phyloP scores from a whole-genome alignment of 495 filamentous ascomycete genomes.

The Acidomyces sp. region DNA sequence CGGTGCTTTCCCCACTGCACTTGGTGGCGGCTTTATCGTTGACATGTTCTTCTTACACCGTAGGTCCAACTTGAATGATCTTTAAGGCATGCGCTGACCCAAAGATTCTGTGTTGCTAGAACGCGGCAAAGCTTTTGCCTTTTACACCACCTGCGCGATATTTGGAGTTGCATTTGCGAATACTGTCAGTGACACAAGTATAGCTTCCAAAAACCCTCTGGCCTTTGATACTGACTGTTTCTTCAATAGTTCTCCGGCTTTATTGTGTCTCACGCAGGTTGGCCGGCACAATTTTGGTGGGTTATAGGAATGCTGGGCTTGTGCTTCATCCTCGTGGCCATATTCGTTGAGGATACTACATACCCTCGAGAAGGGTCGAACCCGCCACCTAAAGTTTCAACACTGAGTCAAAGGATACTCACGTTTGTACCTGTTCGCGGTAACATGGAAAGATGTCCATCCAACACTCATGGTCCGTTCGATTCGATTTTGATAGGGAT shows the following conservation, averaged over 20 bases:
- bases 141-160: neutral
- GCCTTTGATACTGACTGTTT: no score
- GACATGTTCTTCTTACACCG: neutral
- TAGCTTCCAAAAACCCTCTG: no score
- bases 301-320: neutral
- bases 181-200: no score
- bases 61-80: no score
- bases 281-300: neutral
- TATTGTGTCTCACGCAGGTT: neutral
- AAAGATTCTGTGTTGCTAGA: no score
- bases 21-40: neutral
- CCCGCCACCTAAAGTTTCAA: neutral
- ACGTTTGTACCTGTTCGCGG: neutral
- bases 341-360: neutral
- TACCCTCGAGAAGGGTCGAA: neutral
- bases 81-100: no score
- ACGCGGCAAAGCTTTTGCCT: neutral
- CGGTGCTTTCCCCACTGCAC: neutral
- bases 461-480: constrained; percentile 33
- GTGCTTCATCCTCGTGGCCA: neutral
- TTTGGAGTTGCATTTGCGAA: neutral
- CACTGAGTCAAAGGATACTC: neutral
- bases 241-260: neutral
- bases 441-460: constrained; percentile 8
- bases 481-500: constrained; percentile 33